Evolutionary conservation across 768 basidiomycete species (phyloP).

Genomic region (Leucocoprinus leucothites): DNA sequence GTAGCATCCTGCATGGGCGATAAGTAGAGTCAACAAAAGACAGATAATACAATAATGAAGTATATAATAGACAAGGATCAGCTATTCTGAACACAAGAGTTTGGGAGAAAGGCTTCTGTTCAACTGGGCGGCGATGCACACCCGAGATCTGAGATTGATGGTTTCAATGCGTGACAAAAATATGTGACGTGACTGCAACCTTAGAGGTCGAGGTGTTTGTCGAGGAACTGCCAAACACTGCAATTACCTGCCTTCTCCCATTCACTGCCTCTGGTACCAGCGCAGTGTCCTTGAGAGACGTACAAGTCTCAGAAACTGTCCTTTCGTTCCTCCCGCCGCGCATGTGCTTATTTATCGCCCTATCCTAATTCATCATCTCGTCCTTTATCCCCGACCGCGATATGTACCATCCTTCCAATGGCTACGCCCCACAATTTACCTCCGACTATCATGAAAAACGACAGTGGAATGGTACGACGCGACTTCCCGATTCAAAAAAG

Average conservation of each 20-base stretch:
- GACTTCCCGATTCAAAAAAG: slow-evolving; percentile 28
- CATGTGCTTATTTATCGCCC: slow-evolving; percentile 18
- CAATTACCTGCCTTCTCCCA: not conserved
- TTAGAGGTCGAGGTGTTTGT: no score
- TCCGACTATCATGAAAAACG: slow-evolving; percentile 19
- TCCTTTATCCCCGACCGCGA: slow-evolving; percentile 1
- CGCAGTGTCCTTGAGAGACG: not conserved
- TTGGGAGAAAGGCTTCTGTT: no score
- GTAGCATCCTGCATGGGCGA: no score
- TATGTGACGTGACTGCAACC: slow-evolving; percentile 1
- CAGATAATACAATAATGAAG: not conserved
- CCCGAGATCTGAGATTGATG: slow-evolving; percentile 3
- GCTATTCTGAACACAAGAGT: not conserved
- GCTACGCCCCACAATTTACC: slow-evolving; percentile 21
- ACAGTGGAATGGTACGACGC: slow-evolving; percentile 21
- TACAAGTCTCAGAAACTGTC: slow-evolving; percentile 1
- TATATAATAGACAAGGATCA: no score
- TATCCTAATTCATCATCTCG: slow-evolving; percentile 4
- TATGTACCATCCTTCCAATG: slow-evolving; percentile 26
- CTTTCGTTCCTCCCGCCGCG: not conserved
- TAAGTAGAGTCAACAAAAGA: no score
- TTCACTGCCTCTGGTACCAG: not conserved
- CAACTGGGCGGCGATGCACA: no score
- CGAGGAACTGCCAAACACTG: slow-evolving; percentile 9
- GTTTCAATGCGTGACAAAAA: no score